A percentile compares a stretch with the other conserved stretches of the same genome.
These are phyloP conservation scores for Pleurotus tuoliensis DNA, from an alignment of 768 basidiomycete species.

Conservation along the genomic window DNA sequence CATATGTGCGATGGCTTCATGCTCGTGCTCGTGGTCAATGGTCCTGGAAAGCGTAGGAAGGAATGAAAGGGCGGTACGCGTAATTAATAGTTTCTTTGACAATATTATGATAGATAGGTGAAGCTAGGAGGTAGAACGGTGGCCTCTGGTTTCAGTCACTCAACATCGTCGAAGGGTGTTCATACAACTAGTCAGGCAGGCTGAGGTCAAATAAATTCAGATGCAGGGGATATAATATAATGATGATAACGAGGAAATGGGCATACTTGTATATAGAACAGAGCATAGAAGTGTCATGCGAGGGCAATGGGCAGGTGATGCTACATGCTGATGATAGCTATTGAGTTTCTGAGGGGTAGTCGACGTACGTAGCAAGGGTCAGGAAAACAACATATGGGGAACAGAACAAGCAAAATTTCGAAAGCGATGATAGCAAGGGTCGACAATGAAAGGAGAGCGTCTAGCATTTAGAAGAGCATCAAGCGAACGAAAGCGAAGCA, in stretches of 20 bases:
- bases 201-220: too few species aligned
- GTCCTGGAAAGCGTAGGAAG: slow-evolving; percentile 34
- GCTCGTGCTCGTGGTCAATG: slow-evolving; percentile 34
- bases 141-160: too few species aligned
- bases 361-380: slow-evolving; percentile 7
- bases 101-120: too few species aligned
- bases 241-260: slow-evolving; percentile 1
- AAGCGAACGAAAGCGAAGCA: slow-evolving; percentile 12
- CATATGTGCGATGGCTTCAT: slow-evolving; percentile 39
- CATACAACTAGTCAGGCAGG: too few species aligned
- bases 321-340: slow-evolving; percentile 4
- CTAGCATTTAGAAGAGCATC: slow-evolving; percentile 10
- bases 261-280: slow-evolving; percentile 12
- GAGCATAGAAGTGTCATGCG: slow-evolving; percentile 14
- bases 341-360: background rate
- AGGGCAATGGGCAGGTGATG: slow-evolving; percentile 9
- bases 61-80: too few species aligned
- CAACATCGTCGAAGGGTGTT: too few species aligned
- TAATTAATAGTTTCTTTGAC: too few species aligned
- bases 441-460: background rate
- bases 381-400: background rate
- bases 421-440: background rate
- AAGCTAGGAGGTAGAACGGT: too few species aligned
- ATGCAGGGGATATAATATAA: slow-evolving; percentile 4
- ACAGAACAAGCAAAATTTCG: slow-evolving; percentile 11